Evolutionary conservation across 305 asterid genomes (phyloP), one percentile per base, ranked within the genome.

Genomic region (Solanum aculeatissimum): DNA sequence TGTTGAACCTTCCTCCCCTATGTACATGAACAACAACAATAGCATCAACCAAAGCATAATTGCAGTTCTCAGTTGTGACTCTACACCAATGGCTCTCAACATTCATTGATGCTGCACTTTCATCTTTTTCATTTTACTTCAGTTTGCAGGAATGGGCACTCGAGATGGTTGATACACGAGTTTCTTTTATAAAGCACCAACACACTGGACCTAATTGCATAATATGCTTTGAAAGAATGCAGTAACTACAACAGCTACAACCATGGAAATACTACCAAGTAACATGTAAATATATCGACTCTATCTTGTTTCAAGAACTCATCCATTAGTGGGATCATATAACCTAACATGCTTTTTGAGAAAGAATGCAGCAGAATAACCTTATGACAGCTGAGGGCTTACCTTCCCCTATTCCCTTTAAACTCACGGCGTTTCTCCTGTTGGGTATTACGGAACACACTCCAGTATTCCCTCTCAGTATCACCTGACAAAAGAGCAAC

Each of bases 381-480:
- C 10, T n/a, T 83, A 32, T 32, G 62, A 14, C 27, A 27, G 47
- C 71, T 32, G 80, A 66, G 7, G 38, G 53, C 83, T 32, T 87
- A 96, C 99, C 98, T 93, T 90, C 98, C 98, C 7, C 93, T 96
- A 90, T 88, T 83, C 88, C 88, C 92, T 92, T 78, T 87, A 88
- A 87, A 89, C 83, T 91, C 97, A 1, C 96, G 93, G 82, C 83
- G 85, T 83, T 86, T 94, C 27, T 87, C 95, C 89, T 97, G 80
- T 49, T 72, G 98, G 74, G 82, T 87, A 84, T 75, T 86, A 45
- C 97, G 95, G 80, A 97, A 93, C 80, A 83, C 78, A 80, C 87
- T 86, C 99, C 99, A 97, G 88, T 97, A 97, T 82, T 95, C 97
- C 90, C 87, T 93, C 94, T 97, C 99, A 1, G 98, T 97, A 7